phyloP scores from a whole-genome alignment of 371 early-diverging fungal genomes.

The Mortierella sp. region DNA sequence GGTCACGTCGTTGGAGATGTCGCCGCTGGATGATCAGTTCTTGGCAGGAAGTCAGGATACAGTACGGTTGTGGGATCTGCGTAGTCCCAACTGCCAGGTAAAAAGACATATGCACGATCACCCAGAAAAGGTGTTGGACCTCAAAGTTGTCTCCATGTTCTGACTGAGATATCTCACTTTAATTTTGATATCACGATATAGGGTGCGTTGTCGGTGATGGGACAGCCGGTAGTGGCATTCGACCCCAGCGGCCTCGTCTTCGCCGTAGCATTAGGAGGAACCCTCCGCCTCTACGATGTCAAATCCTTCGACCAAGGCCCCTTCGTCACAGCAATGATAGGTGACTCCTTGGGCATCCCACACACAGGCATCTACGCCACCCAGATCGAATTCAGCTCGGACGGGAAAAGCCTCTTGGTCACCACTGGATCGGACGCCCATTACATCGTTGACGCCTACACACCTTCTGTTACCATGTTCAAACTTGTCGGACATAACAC shows the following conservation, averaged over 20 bases:
- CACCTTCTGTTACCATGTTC: slow-evolving; percentile 63
- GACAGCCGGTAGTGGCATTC: slow-evolving; percentile 77
- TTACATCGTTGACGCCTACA: slow-evolving; percentile 82
- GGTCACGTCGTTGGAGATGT: slow-evolving; percentile 83
- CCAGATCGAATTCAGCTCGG: slow-evolving; percentile 77
- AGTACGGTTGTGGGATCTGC: slow-evolving; percentile 86
- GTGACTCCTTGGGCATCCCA: slow-evolving; percentile 25
- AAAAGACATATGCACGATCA: neutral
- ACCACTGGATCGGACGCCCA: slow-evolving; percentile 75
- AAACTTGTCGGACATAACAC: slow-evolving; percentile 66
- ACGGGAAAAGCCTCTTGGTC: slow-evolving; percentile 81
- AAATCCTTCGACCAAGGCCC: slow-evolving; percentile 70
- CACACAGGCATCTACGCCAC: slow-evolving; percentile 56
- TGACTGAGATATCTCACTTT: neutral
- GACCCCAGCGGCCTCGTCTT: slow-evolving; percentile 89
- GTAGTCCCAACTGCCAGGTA: slow-evolving; percentile 76
- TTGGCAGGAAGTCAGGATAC: slow-evolving; percentile 83
- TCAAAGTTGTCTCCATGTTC: neutral
- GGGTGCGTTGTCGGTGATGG: slow-evolving; percentile 64
- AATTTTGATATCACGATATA: slow-evolving; percentile 30
- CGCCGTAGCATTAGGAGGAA: slow-evolving; percentile 73
- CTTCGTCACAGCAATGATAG: slow-evolving; percentile 41
- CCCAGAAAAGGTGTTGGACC: too few species aligned
- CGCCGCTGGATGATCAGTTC: slow-evolving; percentile 82
- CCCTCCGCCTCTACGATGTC: slow-evolving; percentile 80